Conservation (phyloP, 345 rosid species). For the Erodium maritimum region DNA sequence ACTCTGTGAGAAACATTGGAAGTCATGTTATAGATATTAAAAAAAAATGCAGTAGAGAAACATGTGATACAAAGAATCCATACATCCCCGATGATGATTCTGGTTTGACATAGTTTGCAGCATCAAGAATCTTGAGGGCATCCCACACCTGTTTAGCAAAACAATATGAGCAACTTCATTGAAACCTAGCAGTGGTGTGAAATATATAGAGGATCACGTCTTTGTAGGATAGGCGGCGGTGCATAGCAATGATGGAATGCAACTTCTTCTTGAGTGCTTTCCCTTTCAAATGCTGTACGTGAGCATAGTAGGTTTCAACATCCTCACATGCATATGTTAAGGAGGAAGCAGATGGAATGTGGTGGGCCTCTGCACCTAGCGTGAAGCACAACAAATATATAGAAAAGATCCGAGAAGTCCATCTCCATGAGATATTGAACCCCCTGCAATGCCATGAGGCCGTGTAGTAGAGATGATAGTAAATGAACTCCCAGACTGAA, state of each 20-base stretch:
- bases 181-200: no score
- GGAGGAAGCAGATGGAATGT: no score
- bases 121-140: constrained; percentile 14
- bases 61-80: background rate
- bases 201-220: background rate
- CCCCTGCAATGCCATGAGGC: no score
- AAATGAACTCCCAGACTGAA: no score
- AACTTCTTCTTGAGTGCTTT: constrained; percentile 7
- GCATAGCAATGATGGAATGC: constrained; percentile 4
- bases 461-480: no score
- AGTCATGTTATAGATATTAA: no score
- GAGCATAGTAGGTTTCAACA: constrained; percentile 6
- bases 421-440: no score
- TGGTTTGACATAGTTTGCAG: constrained; percentile 8
- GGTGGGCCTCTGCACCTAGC: no score
- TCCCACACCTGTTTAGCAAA: constrained; percentile 11
- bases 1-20: constrained; percentile 3
- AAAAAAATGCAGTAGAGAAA: no score
- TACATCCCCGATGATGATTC: constrained; percentile 12
- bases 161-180: no score
- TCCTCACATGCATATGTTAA: constrained; percentile 6
- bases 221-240: constrained; percentile 9
- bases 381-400: no score
- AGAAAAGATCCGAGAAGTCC: no score
- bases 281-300: background rate